A percentile compares a stretch with the other conserved stretches of the same genome.
Conservation (phyloP, 768 basidiomycete species). For the Ramaria sp. region DNA sequence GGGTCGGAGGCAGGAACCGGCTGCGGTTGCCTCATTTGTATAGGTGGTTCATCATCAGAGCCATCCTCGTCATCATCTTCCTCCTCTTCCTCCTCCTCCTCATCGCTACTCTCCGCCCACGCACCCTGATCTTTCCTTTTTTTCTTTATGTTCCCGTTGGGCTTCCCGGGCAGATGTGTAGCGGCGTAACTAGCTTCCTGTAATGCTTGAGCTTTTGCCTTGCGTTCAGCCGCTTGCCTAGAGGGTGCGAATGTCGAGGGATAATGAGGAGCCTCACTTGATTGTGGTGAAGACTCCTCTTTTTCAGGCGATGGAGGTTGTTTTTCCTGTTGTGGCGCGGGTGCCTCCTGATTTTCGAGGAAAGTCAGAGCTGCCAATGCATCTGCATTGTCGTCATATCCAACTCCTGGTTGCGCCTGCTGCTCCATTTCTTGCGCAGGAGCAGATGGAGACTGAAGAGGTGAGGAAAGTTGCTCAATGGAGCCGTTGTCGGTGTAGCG, state of each 20-base stretch:
- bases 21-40: neutral
- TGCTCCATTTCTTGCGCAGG: slow-evolving; percentile 1
- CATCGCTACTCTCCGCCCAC: slow-evolving; percentile 68
- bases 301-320: slow-evolving; percentile 19
- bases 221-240: slow-evolving; percentile 73
- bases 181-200: slow-evolving; percentile 77
- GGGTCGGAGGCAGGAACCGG: slow-evolving; percentile 3
- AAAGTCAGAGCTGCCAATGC: slow-evolving; percentile 73
- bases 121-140: slow-evolving; percentile 31
- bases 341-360: slow-evolving; percentile 34
- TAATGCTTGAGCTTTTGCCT: slow-evolving; percentile 74
- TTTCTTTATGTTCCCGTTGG: slow-evolving; percentile 28
- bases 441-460: neutral
- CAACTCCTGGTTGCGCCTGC: slow-evolving; percentile 6
- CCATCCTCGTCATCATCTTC: slow-evolving; percentile 33
- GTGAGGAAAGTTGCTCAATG: slow-evolving; percentile 17
- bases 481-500: slow-evolving; percentile 19
- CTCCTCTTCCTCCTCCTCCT: slow-evolving; percentile 75
- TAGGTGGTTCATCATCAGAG: slow-evolving; percentile 1
- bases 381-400: slow-evolving; percentile 44
- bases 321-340: slow-evolving; percentile 13
- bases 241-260: slow-evolving; percentile 81
- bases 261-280: slow-evolving; percentile 13
- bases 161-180: slow-evolving; percentile 60
- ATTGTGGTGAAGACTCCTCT: slow-evolving; percentile 21